Conservation (phyloP, 371 early-diverging fungal species). For the Rhizopus arrhizus region DNA sequence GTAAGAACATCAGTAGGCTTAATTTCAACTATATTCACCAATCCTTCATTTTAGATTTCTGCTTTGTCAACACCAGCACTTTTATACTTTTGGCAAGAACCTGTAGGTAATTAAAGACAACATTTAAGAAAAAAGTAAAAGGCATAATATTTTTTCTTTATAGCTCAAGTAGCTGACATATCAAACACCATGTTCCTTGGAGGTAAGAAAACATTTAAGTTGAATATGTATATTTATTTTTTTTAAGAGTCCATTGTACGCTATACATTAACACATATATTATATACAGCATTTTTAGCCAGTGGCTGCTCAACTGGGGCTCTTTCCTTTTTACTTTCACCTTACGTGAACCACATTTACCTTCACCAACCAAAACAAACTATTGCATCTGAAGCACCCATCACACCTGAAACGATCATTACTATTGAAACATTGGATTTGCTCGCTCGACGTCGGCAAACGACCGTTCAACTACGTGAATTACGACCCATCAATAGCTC, state of each 20-base stretch:
- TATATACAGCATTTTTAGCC: slow-evolving; percentile 43
- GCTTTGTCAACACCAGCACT: slow-evolving; percentile 44
- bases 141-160: not conserved
- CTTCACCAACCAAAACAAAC: slow-evolving; percentile 22
- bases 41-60: slow-evolving; percentile 29
- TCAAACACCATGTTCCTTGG: slow-evolving; percentile 42
- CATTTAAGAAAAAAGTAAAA: not conserved
- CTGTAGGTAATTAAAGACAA: slow-evolving; percentile 35
- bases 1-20: slow-evolving; percentile 21
- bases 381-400: not conserved
- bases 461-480: slow-evolving; percentile 39
- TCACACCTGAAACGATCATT: slow-evolving; percentile 44
- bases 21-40: not conserved
- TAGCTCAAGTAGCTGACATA: slow-evolving; percentile 39
- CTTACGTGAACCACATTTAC: slow-evolving; percentile 43
- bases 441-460: slow-evolving; percentile 31
- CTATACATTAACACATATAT: slow-evolving; percentile 28
- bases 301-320: slow-evolving; percentile 53
- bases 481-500: slow-evolving; percentile 29
- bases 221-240: not conserved
- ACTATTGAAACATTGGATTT: slow-evolving; percentile 50
- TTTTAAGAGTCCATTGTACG: slow-evolving; percentile 37
- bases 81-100: slow-evolving; percentile 48
- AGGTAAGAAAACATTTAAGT: slow-evolving; percentile 27
- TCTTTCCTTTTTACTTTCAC: slow-evolving; percentile 45